Percentiles rank a stretch among this genome's conserved stretches.
Conservation (phyloP, 108 stramenopile species). For the Tribonema minus region DNA sequence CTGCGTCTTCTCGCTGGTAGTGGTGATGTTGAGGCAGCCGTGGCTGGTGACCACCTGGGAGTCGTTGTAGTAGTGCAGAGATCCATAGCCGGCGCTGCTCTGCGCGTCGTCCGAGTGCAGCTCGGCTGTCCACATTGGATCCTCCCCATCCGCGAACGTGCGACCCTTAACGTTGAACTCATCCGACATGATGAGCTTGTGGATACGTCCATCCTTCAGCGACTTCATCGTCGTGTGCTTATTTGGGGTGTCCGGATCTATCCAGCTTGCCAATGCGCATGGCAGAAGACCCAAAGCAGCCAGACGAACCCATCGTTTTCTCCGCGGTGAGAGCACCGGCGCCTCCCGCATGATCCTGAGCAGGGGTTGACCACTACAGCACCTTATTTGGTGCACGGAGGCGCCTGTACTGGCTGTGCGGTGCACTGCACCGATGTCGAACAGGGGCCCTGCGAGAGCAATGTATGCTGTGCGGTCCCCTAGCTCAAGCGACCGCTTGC, state of each 20-base stretch:
- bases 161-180: conserved; percentile 78
- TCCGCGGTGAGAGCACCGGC: too few relatives aligned
- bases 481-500: too few relatives aligned
- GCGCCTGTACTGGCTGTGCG: too few relatives aligned
- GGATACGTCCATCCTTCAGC: conserved; percentile 8
- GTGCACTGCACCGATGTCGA: too few relatives aligned
- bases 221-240: conserved; percentile 58
- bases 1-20: conserved; percentile 72
- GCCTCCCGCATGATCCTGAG: too few relatives aligned
- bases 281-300: too few relatives aligned
- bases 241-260: conserved; percentile 81
- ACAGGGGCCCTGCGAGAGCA: too few relatives aligned
- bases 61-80: conserved; percentile 81
- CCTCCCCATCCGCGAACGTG: conserved; percentile 78
- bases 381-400: too few relatives aligned
- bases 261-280: conserved; percentile 82
- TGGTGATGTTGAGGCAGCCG: conserved; percentile 77
- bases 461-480: too few relatives aligned
- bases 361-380: too few relatives aligned
- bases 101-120: conserved; percentile 92
- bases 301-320: too few relatives aligned
- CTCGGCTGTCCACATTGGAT: conserved; percentile 91
- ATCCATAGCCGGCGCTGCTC: conserved; percentile 59
- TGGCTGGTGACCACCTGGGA: conserved; percentile 66
- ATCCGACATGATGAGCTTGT: conserved; percentile 72